These are phyloP conservation scores for Pluteus cervinus DNA, from an alignment of 768 basidiomycete genomes.

Conservation along the genomic window DNA sequence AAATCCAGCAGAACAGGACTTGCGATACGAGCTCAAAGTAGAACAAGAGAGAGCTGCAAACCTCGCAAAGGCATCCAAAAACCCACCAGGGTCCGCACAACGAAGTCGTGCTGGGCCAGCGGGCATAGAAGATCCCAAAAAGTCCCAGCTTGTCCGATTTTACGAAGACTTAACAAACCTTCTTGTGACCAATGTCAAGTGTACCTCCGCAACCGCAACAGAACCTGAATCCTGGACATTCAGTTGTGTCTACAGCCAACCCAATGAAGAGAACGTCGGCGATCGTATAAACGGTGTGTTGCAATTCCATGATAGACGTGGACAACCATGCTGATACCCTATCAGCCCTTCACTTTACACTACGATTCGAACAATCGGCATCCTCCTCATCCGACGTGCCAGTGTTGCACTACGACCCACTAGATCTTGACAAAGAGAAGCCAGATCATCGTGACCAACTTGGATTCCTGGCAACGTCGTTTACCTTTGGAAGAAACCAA, in stretches of 20 bases:
- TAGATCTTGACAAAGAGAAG: constrained; percentile 57
- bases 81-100: constrained; percentile 31
- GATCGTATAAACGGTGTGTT: too few species aligned
- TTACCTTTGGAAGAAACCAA: constrained; percentile 66
- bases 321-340: too few species aligned
- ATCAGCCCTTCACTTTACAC: constrained; percentile 54
- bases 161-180: constrained; percentile 88
- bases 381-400: constrained; percentile 28
- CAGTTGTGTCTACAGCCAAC: constrained; percentile 63
- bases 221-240: constrained; percentile 56
- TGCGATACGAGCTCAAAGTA: constrained; percentile 49
- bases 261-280: constrained; percentile 27
- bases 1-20: constrained; percentile 37
- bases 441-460: constrained; percentile 50
- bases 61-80: constrained; percentile 36
- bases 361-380: constrained; percentile 28
- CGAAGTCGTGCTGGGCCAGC: constrained; percentile 29
- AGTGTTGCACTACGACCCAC: constrained; percentile 57
- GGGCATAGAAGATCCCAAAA: constrained; percentile 49
- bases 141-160: constrained; percentile 55
- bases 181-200: constrained; percentile 57
- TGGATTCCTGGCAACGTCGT: constrained; percentile 54
- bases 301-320: too few species aligned
- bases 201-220: constrained; percentile 26
- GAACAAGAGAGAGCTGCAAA: constrained; percentile 54